Conservation (phyloP, 441 rosid genomes). For the Brassica balearica region DNA sequence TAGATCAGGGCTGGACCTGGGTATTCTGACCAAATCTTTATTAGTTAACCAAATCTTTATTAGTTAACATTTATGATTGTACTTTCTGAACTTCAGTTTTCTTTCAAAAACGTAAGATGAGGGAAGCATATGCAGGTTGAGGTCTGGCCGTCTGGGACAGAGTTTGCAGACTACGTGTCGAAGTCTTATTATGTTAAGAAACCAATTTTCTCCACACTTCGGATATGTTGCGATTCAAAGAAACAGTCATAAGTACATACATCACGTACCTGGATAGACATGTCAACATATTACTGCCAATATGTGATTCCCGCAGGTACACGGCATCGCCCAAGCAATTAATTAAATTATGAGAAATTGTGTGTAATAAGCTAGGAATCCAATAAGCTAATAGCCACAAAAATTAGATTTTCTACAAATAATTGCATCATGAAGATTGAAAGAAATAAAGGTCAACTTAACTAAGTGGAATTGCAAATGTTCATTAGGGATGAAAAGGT, state of each 20-base stretch:
- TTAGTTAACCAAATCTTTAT: not conserved
- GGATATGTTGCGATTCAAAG: slow-evolving; percentile 25
- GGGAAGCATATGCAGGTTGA: slow-evolving; percentile 34
- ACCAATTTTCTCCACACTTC: not conserved
- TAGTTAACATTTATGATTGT: slow-evolving; percentile 1
- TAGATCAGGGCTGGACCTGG: too few relatives aligned
- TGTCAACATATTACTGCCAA: slow-evolving; percentile 22
- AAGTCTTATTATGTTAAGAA: not conserved
- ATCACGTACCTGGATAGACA: slow-evolving; percentile 18
- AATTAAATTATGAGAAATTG: not conserved
- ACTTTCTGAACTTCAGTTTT: not conserved
- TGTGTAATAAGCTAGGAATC: not conserved
- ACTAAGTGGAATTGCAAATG: too few relatives aligned
- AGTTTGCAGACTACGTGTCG: slow-evolving; percentile 29
- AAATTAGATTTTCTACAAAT: not conserved
- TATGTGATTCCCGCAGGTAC: not conserved
- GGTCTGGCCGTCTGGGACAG: slow-evolving; percentile 6
- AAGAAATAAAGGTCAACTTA: not conserved
- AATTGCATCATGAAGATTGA: not conserved
- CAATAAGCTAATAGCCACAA: not conserved
- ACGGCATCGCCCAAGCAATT: not conserved
- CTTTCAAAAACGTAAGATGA: slow-evolving; percentile 37
- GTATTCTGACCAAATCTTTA: too few relatives aligned
- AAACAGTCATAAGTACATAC: slow-evolving; percentile 13
- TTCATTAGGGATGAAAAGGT: too few relatives aligned